Evolutionary conservation across 2,329 filamentous ascomycete genomes (phyloP).

Genomic region (Onygenales sp.): DNA sequence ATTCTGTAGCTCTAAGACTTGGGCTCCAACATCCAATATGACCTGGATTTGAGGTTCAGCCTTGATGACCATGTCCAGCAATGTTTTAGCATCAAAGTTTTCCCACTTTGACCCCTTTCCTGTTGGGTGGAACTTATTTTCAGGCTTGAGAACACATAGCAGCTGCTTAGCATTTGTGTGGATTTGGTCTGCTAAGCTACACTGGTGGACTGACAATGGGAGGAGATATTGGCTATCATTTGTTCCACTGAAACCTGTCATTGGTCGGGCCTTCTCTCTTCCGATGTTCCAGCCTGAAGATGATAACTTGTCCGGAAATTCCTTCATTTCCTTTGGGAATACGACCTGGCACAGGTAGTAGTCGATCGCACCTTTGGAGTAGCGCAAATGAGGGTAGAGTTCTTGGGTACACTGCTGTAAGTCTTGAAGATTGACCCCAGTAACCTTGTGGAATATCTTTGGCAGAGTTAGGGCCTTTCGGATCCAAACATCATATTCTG

Average conservation of each 20-base stretch:
- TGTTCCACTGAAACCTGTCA: conserved; percentile 58
- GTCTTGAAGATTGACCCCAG: conserved; percentile 52
- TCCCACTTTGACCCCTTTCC: conserved; percentile 6
- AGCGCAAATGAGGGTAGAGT: conserved; percentile 11
- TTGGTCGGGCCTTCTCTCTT: conserved; percentile 34
- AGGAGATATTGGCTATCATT: conserved; percentile 49
- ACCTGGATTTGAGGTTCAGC: conserved; percentile 40
- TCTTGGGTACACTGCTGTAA: not conserved
- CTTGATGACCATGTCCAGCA: conserved; percentile 35
- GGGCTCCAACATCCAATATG: conserved; percentile 57
- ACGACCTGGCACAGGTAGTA: conserved; percentile 49
- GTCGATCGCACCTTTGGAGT: conserved; percentile 35
- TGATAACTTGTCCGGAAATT: conserved; percentile 51
- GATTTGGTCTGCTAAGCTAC: conserved; percentile 41
- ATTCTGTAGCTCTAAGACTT: conserved; percentile 53
- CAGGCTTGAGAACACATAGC: conserved; percentile 41
- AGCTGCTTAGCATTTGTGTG: conserved; percentile 58
- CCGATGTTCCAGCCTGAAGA: conserved; percentile 59
- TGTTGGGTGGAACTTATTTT: conserved; percentile 31
- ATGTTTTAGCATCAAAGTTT: conserved; percentile 25
- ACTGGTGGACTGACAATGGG: conserved; percentile 44
- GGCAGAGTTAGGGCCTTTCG: conserved; percentile 25
- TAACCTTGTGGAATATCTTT: conserved; percentile 29
- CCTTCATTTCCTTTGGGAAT: conserved; percentile 50
- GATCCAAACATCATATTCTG: conserved; percentile 36